Percentiles rank a stretch among this genome's conserved stretches.
Conservation (phyloP, 106 monocot species). For the Hemerocallis citrina region DNA sequence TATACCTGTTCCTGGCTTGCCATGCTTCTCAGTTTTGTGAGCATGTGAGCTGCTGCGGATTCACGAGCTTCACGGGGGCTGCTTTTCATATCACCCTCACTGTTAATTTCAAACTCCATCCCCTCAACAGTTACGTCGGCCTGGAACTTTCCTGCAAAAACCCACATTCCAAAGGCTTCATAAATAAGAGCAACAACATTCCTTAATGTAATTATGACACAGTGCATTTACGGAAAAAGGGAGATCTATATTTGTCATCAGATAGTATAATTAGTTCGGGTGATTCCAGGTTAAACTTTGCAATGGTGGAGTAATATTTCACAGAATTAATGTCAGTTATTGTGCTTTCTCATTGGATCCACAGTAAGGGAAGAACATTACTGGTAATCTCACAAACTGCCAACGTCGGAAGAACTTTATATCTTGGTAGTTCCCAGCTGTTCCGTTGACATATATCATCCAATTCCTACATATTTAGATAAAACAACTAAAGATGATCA, state of each 20-base stretch:
- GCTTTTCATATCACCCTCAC: neutral
- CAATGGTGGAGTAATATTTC: neutral
- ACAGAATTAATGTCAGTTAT: no score
- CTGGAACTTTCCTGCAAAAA: conserved; percentile 3
- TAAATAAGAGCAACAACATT: no score
- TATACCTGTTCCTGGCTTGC: conserved; percentile 7
- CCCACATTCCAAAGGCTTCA: no score
- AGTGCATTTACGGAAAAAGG: neutral
- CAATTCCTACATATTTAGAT: conserved; percentile 30
- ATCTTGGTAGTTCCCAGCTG: conserved; percentile 41
- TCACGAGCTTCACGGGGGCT: conserved; percentile 9
- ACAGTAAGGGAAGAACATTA: neutral
- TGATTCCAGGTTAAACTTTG: neutral
- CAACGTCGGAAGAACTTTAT: conserved; percentile 30
- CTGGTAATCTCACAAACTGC: no score
- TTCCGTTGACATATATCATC: conserved; percentile 32
- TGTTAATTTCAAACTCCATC: conserved; percentile 1
- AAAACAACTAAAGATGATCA: no score
- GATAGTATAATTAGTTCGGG: no score
- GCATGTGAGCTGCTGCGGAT: conserved; percentile 5
- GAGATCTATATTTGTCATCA: neutral
- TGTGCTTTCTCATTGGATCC: no score
- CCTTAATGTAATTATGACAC: no score
- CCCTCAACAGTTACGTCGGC: neutral
- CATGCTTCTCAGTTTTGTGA: conserved; percentile 11